Base-by-base conservation (phyloP, 2,329 filamentous ascomycete genomes). In the Didymella segeticola region DNA sequence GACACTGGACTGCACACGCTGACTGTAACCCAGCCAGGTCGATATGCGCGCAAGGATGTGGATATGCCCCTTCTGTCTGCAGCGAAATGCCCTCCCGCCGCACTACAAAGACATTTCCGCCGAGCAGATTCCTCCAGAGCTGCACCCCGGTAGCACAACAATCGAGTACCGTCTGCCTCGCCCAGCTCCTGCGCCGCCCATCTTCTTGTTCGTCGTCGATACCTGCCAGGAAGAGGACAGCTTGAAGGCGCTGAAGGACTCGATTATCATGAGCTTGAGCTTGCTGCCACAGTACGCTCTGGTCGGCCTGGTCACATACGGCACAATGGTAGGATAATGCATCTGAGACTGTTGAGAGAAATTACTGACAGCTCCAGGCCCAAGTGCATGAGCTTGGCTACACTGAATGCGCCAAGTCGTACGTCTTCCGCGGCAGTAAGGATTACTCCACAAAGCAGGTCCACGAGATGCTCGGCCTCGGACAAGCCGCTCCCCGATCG, bases 341-440 rank as follows among this genome's bases (percentile, higher is more conserved):
- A 4, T 14, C 3, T 11, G 6, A 10, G 1, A 14, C 12, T 15
- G 11, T 7, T 30, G 5, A 11, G 20, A 29, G 15, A 5, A 33
- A 19, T 8, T 20, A 38, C 68, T 72, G 53, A 72, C 54, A 38
- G 8, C 12, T 20, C 2, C 63, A 92, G 89, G 87, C 91, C 26
- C 93, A 97, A 85, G 91, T 99, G 15, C 95, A 99, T 74, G 95
- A 99, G 78, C 91, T 99, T 64, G 95, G 95, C 49, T 99, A 99
- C 73, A 93, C 90, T 49, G 95, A 98, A 77, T 99, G 95, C 77
- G 91, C 95, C 62, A 99, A 98, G 78, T 97, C 93, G 5, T 99
- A 97, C 70, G 95, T 99, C 34, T 99, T 99, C 83, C 87, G 93
- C 51, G 95, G 95, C 31, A 97, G 88, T 82, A 99, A 98, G 81